Percentiles rank a stretch among this genome's conserved stretches.
These are phyloP conservation scores for Cryptosporidium sp. DNA, from an alignment of 169 alveolate genomes.

Conservation along the genomic window DNA sequence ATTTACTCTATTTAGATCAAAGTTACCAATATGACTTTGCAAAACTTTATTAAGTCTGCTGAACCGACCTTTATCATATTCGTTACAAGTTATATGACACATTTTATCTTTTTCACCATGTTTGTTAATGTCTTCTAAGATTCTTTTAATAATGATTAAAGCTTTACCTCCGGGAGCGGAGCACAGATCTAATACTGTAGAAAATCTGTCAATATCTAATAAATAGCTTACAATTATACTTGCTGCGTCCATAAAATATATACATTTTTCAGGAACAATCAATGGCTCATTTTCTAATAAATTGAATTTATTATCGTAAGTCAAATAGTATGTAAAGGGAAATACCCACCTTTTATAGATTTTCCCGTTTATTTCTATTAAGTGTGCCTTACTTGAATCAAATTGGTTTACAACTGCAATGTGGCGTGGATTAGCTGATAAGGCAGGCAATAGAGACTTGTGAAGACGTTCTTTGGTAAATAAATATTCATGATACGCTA, in stretches of 20 bases:
- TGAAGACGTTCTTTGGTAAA: constrained; percentile 21
- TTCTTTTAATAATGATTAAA: constrained; percentile 80
- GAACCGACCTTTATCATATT: constrained; percentile 76
- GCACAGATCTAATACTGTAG: constrained; percentile 87
- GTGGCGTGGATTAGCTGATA: constrained; percentile 17
- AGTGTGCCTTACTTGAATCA: background rate
- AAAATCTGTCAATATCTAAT: constrained; percentile 63
- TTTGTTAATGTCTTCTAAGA: constrained; percentile 62
- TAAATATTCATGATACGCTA: constrained; percentile 39
- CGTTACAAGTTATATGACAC: constrained; percentile 81
- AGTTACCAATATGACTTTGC: constrained; percentile 35
- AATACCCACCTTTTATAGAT: constrained; percentile 43
- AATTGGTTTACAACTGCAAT: constrained; percentile 39
- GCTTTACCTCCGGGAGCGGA: constrained; percentile 90
- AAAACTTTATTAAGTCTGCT: constrained; percentile 79
- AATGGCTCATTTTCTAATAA: background rate
- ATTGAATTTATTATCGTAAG: background rate
- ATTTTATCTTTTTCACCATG: constrained; percentile 66
- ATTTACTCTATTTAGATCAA: constrained; percentile 20
- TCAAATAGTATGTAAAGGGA: constrained; percentile 18
- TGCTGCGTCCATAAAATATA: constrained; percentile 75
- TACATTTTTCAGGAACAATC: constrained; percentile 1
- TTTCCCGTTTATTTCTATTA: constrained; percentile 11
- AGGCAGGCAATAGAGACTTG: constrained; percentile 27
- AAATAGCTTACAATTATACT: constrained; percentile 40